Evolutionary conservation across 805 yeast genomes (phyloP).

Genomic region (Myxozyma melibiosi): DNA sequence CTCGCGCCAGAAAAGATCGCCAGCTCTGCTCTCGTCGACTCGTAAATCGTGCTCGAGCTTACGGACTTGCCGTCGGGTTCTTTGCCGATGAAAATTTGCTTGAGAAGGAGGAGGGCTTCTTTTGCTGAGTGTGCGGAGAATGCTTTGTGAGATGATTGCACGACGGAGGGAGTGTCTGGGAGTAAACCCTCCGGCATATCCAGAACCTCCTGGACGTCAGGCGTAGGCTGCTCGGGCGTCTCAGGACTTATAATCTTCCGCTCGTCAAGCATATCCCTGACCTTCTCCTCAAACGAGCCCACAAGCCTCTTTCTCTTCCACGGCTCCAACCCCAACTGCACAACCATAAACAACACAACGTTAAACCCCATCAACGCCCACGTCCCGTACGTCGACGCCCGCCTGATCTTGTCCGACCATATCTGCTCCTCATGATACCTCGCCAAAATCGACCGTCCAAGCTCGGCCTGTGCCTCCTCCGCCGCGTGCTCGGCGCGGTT

Average conservation of each 20-base stretch:
- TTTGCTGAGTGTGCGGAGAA: neutral
- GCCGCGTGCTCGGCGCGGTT: constrained; percentile 59
- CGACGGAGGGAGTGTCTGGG: neutral
- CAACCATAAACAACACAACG: constrained; percentile 71
- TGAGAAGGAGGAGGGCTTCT: neutral
- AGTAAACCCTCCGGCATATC: constrained; percentile 2
- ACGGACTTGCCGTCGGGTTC: neutral
- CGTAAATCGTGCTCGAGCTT: constrained; percentile 10
- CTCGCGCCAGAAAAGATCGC: constrained; percentile 20
- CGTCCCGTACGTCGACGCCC: constrained; percentile 97
- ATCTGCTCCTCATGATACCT: constrained; percentile 96
- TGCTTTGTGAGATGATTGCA: neutral
- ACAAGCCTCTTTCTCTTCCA: constrained; percentile 86
- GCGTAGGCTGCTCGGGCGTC: neutral
- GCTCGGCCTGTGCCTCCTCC: constrained; percentile 67
- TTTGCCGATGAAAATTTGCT: constrained; percentile 3
- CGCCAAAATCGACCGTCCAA: constrained; percentile 76
- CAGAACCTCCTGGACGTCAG: constrained; percentile 2
- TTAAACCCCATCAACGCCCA: constrained; percentile 86
- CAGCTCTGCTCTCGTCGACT: constrained; percentile 18
- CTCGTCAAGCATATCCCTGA: constrained; percentile 55
- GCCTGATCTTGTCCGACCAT: constrained; percentile 95
- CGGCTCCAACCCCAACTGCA: constrained; percentile 89
- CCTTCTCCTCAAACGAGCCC: constrained; percentile 79
- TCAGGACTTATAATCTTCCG: neutral